Conservation (phyloP, 1,284 basidiomycete species). For the Trichosporon sp. region DNA sequence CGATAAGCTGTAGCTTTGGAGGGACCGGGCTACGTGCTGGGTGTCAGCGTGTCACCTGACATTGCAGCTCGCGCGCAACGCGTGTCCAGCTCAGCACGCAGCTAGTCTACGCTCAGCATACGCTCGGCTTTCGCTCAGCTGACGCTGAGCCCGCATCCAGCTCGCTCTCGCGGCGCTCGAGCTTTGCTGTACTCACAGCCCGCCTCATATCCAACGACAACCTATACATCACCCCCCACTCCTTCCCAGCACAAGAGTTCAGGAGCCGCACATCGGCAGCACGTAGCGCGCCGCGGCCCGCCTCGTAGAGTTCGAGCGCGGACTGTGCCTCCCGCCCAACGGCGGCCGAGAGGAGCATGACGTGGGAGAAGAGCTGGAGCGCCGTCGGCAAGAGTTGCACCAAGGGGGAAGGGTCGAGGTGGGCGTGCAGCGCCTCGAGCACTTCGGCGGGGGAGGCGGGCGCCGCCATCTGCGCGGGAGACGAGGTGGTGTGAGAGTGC, state of each 20-base stretch:
- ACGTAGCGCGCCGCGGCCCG: slow-evolving; percentile 13
- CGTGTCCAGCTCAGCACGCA: no score
- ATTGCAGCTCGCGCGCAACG: no score
- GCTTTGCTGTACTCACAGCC: slow-evolving; percentile 3
- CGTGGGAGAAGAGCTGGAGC: slow-evolving; percentile 32
- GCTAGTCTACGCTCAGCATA: no score
- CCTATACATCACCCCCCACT: slow-evolving; percentile 18
- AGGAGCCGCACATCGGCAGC: slow-evolving; percentile 11
- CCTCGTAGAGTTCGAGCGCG: slow-evolving; percentile 15
- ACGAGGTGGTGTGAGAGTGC: not conserved
- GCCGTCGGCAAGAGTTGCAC: slow-evolving; percentile 18
- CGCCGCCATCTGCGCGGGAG: not conserved
- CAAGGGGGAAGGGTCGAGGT: slow-evolving; percentile 23
- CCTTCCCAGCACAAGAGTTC: slow-evolving; percentile 3
- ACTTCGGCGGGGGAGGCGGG: not conserved
- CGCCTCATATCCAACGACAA: slow-evolving; percentile 21
- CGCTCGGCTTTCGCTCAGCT: no score
- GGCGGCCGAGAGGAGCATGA: slow-evolving; percentile 29
- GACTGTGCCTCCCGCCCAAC: slow-evolving; percentile 19
- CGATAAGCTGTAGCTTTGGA: slow-evolving; percentile 9
- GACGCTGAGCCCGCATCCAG: no score
- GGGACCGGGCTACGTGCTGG: slow-evolving; percentile 17
- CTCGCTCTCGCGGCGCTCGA: no score
- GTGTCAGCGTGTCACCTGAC: no score
- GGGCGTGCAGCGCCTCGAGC: slow-evolving; percentile 16